A percentile compares a stretch with the other conserved stretches of the same genome.
phyloP scores from a whole-genome alignment of 2,329 filamentous ascomycete genomes.

The Cordyceps farinosa region DNA sequence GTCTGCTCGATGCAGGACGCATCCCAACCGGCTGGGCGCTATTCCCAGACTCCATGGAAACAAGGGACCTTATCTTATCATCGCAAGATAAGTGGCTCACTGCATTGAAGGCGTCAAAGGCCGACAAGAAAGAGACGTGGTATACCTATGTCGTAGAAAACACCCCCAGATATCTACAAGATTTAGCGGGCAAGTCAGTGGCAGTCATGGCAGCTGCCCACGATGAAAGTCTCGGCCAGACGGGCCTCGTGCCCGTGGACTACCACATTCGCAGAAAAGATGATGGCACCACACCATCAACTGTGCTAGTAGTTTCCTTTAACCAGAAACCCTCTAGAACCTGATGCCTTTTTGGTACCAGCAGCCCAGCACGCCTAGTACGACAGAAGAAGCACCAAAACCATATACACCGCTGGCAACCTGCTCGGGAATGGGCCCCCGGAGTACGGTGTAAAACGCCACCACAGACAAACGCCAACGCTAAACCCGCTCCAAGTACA shows the following conservation, averaged over 20 bases:
- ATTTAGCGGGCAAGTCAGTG: not conserved
- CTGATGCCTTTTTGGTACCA: not conserved
- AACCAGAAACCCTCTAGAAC: not conserved
- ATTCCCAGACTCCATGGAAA: not conserved
- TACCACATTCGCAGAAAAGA: not conserved
- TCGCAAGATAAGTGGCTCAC: not conserved
- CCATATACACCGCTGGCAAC: not conserved
- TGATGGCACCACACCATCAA: not conserved
- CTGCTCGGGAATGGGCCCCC: not conserved
- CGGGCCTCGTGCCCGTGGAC: not conserved
- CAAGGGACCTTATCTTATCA: not conserved
- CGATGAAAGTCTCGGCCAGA: not conserved
- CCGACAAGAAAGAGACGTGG: slow-evolving; percentile 1
- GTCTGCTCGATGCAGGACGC: not conserved
- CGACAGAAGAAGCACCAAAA: not conserved
- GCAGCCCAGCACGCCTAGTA: not conserved
- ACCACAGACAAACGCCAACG: not conserved
- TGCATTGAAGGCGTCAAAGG: not conserved
- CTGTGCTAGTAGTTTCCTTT: not conserved
- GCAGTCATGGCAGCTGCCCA: not conserved
- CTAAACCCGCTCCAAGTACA: not conserved
- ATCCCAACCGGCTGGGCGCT: not conserved
- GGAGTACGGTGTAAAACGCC: not conserved
- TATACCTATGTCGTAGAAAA: not conserved
- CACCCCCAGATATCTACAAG: not conserved